phyloP scores from a whole-genome alignment of 208 protist species.

The Lotmaria passim region DNA sequence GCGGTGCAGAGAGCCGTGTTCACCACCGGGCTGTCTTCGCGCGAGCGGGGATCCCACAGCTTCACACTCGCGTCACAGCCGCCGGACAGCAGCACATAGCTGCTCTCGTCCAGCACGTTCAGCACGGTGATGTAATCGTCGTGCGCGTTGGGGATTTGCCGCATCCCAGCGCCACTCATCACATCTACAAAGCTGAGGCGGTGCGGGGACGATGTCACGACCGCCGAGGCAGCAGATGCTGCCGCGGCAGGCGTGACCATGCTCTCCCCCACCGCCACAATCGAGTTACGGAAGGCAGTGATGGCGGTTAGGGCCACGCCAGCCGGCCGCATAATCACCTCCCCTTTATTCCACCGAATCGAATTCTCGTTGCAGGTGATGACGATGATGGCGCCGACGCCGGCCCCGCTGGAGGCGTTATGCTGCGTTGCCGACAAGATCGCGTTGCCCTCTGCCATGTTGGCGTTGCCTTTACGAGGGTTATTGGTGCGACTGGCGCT shows the following conservation, averaged over 20 bases:
- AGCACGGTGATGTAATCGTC: conserved; percentile 79
- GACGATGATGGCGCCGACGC: conserved; percentile 43
- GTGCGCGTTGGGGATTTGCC: conserved; percentile 58
- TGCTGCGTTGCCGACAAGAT: not conserved
- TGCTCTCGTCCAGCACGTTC: conserved; percentile 54
- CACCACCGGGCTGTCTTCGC: conserved; percentile 27
- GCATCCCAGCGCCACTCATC: conserved; percentile 43
- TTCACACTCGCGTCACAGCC: conserved; percentile 71
- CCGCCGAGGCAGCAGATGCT: not conserved
- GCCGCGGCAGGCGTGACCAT: not conserved
- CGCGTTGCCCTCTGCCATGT: conserved; percentile 1
- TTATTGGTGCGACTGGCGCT: conserved; percentile 11
- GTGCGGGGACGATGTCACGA: conserved; percentile 14
- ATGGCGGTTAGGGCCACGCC: conserved; percentile 62
- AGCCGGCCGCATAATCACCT: conserved; percentile 57
- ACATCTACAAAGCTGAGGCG: conserved; percentile 37
- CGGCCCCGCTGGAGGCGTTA: not conserved
- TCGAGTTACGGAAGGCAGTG: conserved; percentile 61
- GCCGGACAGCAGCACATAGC: conserved; percentile 69
- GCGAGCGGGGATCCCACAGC: conserved; percentile 75
- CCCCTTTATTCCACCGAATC: conserved; percentile 60
- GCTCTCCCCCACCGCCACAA: conserved; percentile 69
- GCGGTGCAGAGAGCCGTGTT: conserved; percentile 36
- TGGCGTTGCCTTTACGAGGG: too few relatives aligned
- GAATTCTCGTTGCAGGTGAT: conserved; percentile 66